Evolutionary conservation across 805 yeast species (phyloP).

Genomic region (Ogataea paradorogensis): DNA sequence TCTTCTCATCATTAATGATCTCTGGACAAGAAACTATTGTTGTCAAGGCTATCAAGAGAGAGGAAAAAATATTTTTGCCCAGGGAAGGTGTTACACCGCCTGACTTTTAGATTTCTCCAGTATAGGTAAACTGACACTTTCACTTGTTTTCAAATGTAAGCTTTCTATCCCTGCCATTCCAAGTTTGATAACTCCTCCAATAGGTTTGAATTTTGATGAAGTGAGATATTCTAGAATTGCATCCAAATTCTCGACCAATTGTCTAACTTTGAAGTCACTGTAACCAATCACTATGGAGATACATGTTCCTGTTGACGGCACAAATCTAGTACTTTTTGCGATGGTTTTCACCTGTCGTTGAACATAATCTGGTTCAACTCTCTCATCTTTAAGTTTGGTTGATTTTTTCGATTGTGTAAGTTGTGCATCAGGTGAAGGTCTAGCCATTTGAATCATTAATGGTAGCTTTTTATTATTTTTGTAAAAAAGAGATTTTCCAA

Average conservation of each 20-base stretch:
- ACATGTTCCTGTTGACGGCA: conserved; percentile 60
- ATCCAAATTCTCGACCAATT: conserved; percentile 51
- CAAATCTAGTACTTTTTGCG: conserved; percentile 57
- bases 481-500: conserved; percentile 58
- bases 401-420: conserved; percentile 32
- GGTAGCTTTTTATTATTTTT: conserved; percentile 66
- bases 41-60: background rate
- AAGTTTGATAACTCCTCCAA: conserved; percentile 54
- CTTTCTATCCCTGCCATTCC: conserved; percentile 44
- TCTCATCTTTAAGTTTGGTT: conserved; percentile 49
- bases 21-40: background rate
- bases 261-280: conserved; percentile 40
- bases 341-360: conserved; percentile 63
- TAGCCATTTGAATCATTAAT: conserved; percentile 60
- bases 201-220: conserved; percentile 43
- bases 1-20: background rate
- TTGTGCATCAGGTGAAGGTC: conserved; percentile 34
- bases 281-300: conserved; percentile 60
- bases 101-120: conserved; percentile 4
- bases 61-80: background rate
- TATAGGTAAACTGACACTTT: conserved; percentile 65
- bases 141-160: conserved; percentile 61
- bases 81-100: conserved; percentile 3
- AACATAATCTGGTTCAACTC: conserved; percentile 65
- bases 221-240: conserved; percentile 49